Evolutionary conservation across 495 filamentous ascomycete genomes (phyloP), one percentile per base, ranked within the genome.

Genomic region (Umbilicaria muhlenbergii): DNA sequence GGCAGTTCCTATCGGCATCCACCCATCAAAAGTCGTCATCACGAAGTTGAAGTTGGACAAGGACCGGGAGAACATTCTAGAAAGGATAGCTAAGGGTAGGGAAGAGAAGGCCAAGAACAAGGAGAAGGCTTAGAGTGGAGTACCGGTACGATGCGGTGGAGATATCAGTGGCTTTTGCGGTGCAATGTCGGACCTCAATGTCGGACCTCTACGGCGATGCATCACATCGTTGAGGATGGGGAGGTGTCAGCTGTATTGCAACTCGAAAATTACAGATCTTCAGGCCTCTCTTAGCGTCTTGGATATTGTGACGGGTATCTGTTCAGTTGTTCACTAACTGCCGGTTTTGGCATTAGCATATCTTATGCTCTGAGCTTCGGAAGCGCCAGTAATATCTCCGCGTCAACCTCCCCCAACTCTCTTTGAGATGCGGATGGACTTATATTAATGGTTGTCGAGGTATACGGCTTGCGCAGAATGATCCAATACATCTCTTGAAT

Each of bases 1-100:
- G 73, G 78, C 73, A 56, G 86, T 94, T 13, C 86, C 86, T 47
- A 67, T 94, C 61, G 81, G 81, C 60, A 80, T 95, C 66, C 77
- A 85, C 65, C 81, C 91, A 50, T 84, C 78, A 65, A 96, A 95
- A 65, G 83, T 92, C 52, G 77, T 88, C 65, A 83, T 96, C 71
- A 95, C 81, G 65, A 94, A 95, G 75, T 73, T 98, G 62, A 92
- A 95, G 80, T 69, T 94, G 53, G 86, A 94, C 70, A 92, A 94
- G 81, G 91, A 99, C 69, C 83, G 91, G 56, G 89, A 96, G 73
- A 71, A 70, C 63, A 91, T 96, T 61, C 73, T 95, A 43, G 86
- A 86, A 70, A 78, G 89, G 65, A 81, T 78, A 60, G 75, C 70
- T 59, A 68, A 75, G 54, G 83, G 85, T 55, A 76, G 84, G 53